Evolutionary conservation across 768 basidiomycete genomes (phyloP), one percentile per base, ranked within the genome.

Genomic region (Leccinum pellstonianum): DNA sequence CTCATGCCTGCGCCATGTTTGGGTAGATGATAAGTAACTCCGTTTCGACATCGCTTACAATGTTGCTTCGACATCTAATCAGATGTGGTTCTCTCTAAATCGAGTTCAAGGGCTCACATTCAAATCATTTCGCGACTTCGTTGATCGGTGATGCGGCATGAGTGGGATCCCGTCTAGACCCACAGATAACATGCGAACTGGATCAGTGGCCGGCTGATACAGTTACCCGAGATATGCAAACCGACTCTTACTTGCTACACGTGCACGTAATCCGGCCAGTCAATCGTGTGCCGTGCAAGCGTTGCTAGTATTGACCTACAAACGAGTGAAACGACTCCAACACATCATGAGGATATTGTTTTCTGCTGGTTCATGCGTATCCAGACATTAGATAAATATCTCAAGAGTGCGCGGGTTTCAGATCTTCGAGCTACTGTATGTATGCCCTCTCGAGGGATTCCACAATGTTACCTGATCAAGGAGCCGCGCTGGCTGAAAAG

Each of bases 401-500:
- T 27, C 52, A 55, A 67, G 54, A 17, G 57, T 65, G 60, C 5
- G 29, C 9, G 35, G 10, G 38, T 21, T 52, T 57, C 63, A 19
- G 12, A 37, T 27, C 54, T 15, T 38, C 49, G 19, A 56, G 31
- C 64, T 63, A 29, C 29, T 29, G 29, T 29, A 12, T 12, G 33
- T 12, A 67, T 3, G 55, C 55, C n/a, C 33, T 59, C 17, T 64
- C 58, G 49, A 66, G 37, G 5, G 62, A 10, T 51, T 54, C 52
- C 31, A 67, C 48, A 3, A 63, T 29, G 6, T 55, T 63, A 11
- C 62, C 54, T 1, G 66, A 54, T 38, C 37, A 66, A 50, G 38
- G 66, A 66, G 17, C 61, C 66, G 15, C 37, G 25, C 53, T 69
- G 57, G 27, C 72, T 68, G 55, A 56, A 60, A 66, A 52, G 47